Conservation (phyloP, 1,284 basidiomycete species). For the Rhodotorula sp. region DNA sequence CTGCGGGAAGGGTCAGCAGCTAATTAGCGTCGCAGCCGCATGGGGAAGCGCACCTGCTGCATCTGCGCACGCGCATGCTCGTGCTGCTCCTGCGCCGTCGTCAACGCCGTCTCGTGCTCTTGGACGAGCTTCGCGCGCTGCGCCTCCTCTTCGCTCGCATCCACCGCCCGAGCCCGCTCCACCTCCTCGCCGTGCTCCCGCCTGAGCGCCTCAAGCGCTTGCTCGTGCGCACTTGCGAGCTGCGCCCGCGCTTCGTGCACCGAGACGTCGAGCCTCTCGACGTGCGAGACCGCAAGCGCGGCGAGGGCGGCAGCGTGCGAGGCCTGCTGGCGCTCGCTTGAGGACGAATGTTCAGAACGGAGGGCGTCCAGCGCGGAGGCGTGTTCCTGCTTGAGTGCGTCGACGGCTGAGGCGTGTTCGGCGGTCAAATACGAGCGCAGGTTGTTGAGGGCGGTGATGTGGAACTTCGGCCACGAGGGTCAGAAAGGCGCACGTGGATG, state of each 20-base stretch:
- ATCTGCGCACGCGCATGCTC: too few species aligned
- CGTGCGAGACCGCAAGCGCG: neutral
- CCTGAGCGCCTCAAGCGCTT: neutral
- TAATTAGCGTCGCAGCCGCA: too few species aligned
- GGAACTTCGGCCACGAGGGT: neutral
- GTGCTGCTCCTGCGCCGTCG: too few species aligned
- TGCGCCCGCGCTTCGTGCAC: too few species aligned
- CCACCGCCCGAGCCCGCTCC: conserved; percentile 68
- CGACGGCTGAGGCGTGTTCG: conserved; percentile 25
- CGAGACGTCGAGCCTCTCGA: neutral
- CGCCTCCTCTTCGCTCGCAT: neutral
- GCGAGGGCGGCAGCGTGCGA: neutral
- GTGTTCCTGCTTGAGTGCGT: conserved; percentile 44
- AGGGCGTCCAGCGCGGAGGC: conserved; percentile 59
- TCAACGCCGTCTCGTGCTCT: too few species aligned
- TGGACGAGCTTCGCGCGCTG: too few species aligned
- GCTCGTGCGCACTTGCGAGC: neutral
- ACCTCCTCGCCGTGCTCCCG: conserved; percentile 57
- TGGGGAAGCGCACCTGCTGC: too few species aligned
- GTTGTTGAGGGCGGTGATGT: neutral
- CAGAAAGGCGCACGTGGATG: neutral
- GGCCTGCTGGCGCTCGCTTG: conserved; percentile 5
- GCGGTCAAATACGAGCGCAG: neutral
- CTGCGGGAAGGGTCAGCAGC: neutral
- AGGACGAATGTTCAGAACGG: conserved; percentile 50